Percentiles rank a stretch among this genome's conserved stretches.
These are phyloP conservation scores for Populus hybrid DNA, from an alignment of 441 rosid genomes.

Conservation along the genomic window DNA sequence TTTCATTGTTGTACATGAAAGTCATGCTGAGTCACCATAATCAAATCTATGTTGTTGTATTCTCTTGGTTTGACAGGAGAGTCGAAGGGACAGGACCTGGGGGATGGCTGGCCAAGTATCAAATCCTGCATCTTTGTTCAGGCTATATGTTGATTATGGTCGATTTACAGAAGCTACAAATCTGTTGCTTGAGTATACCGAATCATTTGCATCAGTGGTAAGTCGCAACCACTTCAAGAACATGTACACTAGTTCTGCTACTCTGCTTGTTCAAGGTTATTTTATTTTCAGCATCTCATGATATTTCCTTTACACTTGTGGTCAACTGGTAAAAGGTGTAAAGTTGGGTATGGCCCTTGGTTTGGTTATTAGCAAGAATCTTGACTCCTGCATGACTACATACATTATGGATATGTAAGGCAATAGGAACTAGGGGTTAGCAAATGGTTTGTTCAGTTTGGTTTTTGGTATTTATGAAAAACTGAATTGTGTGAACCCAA, in stretches of 20 bases:
- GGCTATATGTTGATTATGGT: conserved; percentile 68
- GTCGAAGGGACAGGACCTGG: conserved; percentile 57
- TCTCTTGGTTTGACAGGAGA: conserved; percentile 46
- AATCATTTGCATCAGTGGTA: conserved; percentile 77
- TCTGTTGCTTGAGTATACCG: conserved; percentile 71
- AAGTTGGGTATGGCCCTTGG: background rate
- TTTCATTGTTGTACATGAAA: background rate
- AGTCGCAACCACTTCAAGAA: conserved; percentile 21
- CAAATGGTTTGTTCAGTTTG: background rate
- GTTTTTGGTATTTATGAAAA: background rate
- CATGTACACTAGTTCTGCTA: background rate
- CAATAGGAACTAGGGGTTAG: background rate
- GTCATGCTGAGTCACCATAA: conserved; percentile 1
- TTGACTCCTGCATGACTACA: background rate
- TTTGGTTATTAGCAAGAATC: background rate
- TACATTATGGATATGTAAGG: background rate
- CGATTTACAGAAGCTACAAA: conserved; percentile 87
- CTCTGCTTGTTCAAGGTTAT: background rate
- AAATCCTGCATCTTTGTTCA: conserved; percentile 79
- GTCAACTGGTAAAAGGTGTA: background rate
- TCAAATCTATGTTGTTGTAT: background rate
- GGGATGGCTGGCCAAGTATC: conserved; percentile 86
- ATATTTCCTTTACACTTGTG: background rate
- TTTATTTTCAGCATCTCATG: conserved; percentile 9
- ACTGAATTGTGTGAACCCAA: background rate